phyloP scores from a whole-genome alignment of 805 yeast genomes.

The Cyberlindnera petersonii region DNA sequence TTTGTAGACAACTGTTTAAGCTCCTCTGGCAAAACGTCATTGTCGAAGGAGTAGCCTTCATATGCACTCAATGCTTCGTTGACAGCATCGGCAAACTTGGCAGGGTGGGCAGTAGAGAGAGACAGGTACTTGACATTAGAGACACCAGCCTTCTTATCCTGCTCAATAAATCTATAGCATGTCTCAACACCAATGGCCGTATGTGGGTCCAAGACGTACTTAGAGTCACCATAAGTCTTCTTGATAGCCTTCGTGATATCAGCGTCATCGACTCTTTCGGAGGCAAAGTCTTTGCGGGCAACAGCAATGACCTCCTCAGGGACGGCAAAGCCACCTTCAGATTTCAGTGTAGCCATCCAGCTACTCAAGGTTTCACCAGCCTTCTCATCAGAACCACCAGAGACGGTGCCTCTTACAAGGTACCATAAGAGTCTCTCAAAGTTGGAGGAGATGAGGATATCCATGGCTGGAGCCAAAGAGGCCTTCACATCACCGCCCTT shows the following conservation, averaged over 20 bases:
- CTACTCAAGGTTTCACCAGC: constrained; percentile 70
- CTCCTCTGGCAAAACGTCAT: constrained; percentile 85
- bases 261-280: constrained; percentile 74
- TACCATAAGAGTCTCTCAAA: constrained; percentile 97
- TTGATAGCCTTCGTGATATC: constrained; percentile 81
- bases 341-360: constrained; percentile 79
- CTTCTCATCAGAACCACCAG: constrained; percentile 44
- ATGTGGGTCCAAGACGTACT: constrained; percentile 93
- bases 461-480: constrained; percentile 98
- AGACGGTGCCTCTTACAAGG: constrained; percentile 69
- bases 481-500: constrained; percentile 75
- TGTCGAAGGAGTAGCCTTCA: constrained; percentile 78
- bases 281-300: constrained; percentile 67
- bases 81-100: constrained; percentile 96
- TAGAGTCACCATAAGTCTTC: constrained; percentile 54
- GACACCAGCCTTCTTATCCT: constrained; percentile 38
- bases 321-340: constrained; percentile 72
- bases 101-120: constrained; percentile 97
- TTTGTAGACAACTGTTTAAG: constrained; percentile 65
- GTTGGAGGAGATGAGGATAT: constrained; percentile 89
- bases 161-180: constrained; percentile 55
- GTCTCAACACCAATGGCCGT: constrained; percentile 92
- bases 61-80: constrained; percentile 65
- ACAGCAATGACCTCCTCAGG: constrained; percentile 58
- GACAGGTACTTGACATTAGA: constrained; percentile 54